Percentiles rank a stretch among this genome's conserved stretches.
Evolutionary conservation across 2,329 filamentous ascomycete species (phyloP).

Genomic region (Dothidotthia symphoricarpi): DNA sequence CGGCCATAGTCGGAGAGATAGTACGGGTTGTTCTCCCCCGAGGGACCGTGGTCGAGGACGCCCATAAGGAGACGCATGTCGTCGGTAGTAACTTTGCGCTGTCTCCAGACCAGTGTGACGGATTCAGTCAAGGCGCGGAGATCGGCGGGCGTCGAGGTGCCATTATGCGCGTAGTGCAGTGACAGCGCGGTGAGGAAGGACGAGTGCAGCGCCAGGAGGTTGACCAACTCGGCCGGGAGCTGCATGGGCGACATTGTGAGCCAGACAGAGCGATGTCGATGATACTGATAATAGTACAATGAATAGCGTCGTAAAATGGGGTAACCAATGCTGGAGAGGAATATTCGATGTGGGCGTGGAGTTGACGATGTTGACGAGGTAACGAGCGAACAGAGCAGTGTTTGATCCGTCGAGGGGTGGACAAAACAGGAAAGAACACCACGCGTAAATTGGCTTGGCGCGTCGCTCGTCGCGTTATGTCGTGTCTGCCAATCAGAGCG

Average conservation of each 20-base stretch:
- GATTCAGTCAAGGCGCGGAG: slow-evolving; percentile 42
- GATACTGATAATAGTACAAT: slow-evolving; percentile 15
- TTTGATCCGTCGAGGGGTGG: slow-evolving; percentile 32
- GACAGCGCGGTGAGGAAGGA: slow-evolving; percentile 52
- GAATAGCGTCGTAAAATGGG: slow-evolving; percentile 20
- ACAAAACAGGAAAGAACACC: slow-evolving; percentile 22
- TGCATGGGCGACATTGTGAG: slow-evolving; percentile 33
- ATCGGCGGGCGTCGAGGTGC: slow-evolving; percentile 46
- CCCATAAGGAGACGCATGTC: slow-evolving; percentile 50
- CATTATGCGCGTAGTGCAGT: slow-evolving; percentile 52
- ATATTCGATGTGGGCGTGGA: too few relatives aligned
- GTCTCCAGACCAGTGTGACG: slow-evolving; percentile 47
- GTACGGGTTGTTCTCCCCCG: slow-evolving; percentile 36
- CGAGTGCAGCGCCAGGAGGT: slow-evolving; percentile 47
- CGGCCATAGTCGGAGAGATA: slow-evolving; percentile 45
- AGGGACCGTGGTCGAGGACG: slow-evolving; percentile 36
- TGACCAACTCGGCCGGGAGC: slow-evolving; percentile 45
- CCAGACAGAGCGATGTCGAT: too few relatives aligned
- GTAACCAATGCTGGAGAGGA: slow-evolving; percentile 19
- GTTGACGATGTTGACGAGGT: too few relatives aligned
- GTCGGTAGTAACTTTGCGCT: slow-evolving; percentile 46
- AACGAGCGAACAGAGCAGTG: slow-evolving; percentile 18
- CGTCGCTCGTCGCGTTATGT: slow-evolving; percentile 23
- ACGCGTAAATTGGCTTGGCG: slow-evolving; percentile 11
- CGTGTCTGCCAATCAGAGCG: slow-evolving; percentile 27